Evolutionary conservation across 1,139 yeast species (phyloP).

Genomic region (Suhomyces coccinellae): DNA sequence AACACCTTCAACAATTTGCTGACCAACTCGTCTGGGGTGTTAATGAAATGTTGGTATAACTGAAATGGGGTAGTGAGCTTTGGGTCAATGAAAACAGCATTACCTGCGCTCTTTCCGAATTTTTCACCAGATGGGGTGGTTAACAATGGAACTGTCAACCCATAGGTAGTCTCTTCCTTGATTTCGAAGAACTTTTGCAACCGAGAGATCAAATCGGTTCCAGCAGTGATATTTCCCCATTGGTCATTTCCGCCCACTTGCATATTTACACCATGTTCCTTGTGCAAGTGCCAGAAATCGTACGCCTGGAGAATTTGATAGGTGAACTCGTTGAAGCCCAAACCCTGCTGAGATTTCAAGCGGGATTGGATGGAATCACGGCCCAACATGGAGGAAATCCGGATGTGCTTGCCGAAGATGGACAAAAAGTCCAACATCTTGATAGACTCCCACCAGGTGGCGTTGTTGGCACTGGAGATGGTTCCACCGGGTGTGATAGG

Average conservation of each 20-base stretch:
- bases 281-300: conserved; percentile 84
- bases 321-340: conserved; percentile 91
- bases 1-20: conserved; percentile 68
- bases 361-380: conserved; percentile 85
- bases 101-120: conserved; percentile 96
- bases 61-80: conserved; percentile 75
- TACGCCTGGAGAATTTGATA: conserved; percentile 92
- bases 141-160: conserved; percentile 85
- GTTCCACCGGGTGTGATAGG: conserved; percentile 41
- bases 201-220: conserved; percentile 81
- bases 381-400: conserved; percentile 84
- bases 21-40: conserved; percentile 77
- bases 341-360: conserved; percentile 65
- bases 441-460: conserved; percentile 82
- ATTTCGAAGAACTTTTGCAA: conserved; percentile 31
- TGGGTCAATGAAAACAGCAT: conserved; percentile 85
- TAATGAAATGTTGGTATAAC: conserved; percentile 81
- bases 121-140: conserved; percentile 91
- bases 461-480: conserved; percentile 57
- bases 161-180: conserved; percentile 46
- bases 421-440: conserved; percentile 76
- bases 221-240: conserved; percentile 98
- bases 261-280: conserved; percentile 56
- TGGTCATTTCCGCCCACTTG: conserved; percentile 98
- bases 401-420: conserved; percentile 72